A percentile compares a stretch with the other conserved stretches of the same genome.
These are phyloP conservation scores for Rhododendron vialii DNA, from an alignment of 148 eudicot genomes.

Conservation along the genomic window DNA sequence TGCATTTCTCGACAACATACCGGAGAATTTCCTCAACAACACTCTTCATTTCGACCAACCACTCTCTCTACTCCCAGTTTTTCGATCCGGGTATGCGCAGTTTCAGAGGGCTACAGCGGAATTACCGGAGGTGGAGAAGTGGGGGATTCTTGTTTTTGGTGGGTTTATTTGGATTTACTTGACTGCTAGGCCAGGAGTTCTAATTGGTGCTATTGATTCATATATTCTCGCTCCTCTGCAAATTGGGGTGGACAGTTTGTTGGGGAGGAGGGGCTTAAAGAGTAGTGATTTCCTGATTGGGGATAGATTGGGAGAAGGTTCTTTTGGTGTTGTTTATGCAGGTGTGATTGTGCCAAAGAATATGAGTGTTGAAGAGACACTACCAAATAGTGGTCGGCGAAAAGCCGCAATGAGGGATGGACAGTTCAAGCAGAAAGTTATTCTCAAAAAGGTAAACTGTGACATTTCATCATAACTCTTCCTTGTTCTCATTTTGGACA, in stretches of 20 bases:
- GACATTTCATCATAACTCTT: neutral
- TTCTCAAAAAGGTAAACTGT: conserved; percentile 70
- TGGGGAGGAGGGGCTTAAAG: conserved; percentile 65
- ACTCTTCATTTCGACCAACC: conserved; percentile 32
- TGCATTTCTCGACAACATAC: conserved; percentile 38
- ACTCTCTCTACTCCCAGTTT: conserved; percentile 28
- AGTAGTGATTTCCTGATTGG: conserved; percentile 65
- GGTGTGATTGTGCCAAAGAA: conserved; percentile 76
- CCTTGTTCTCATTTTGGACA: neutral
- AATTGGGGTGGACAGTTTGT: conserved; percentile 52
- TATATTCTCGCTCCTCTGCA: conserved; percentile 86
- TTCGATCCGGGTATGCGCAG: conserved; percentile 40
- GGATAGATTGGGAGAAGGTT: conserved; percentile 77
- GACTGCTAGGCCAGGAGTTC: conserved; percentile 90
- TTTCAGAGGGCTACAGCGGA: conserved; percentile 35
- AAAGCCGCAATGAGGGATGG: conserved; percentile 37
- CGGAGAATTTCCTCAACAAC: conserved; percentile 30
- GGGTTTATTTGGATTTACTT: conserved; percentile 82
- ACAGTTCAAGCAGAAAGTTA: conserved; percentile 83
- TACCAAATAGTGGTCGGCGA: conserved; percentile 31
- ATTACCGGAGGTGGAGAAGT: conserved; percentile 66
- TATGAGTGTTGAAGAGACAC: conserved; percentile 36
- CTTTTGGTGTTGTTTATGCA: conserved; percentile 88
- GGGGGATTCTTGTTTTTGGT: conserved; percentile 48
- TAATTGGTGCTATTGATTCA: conserved; percentile 79